Evolutionary conservation across 1,284 basidiomycete genomes (phyloP).

Genomic region (Phellopilus nigrolimitatus): DNA sequence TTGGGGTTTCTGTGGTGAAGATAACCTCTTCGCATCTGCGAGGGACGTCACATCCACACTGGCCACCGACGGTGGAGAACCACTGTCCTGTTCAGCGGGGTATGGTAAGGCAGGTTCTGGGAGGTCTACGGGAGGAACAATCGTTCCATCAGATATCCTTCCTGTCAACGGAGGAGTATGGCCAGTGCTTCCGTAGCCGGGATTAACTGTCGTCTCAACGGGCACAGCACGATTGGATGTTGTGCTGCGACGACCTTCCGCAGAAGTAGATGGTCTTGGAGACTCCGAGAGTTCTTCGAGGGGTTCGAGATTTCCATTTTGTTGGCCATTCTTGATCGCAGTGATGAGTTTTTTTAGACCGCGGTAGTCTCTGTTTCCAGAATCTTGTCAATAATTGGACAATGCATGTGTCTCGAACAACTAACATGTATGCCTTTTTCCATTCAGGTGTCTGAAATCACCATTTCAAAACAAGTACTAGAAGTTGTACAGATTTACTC

Average conservation of each 20-base stretch:
- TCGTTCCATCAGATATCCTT: background rate
- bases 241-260: conserved; percentile 2
- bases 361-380: conserved; percentile 56
- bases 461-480: background rate
- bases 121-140: conserved; percentile 6
- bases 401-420: conserved; percentile 12
- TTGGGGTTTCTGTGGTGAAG: background rate
- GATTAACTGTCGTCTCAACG: background rate
- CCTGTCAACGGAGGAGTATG: conserved; percentile 10
- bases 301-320: conserved; percentile 21
- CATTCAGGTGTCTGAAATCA: conserved; percentile 65
- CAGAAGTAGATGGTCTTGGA: conserved; percentile 4
- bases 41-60: background rate
- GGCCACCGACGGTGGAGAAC: background rate
- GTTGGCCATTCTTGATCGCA: conserved; percentile 47
- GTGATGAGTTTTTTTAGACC: conserved; percentile 66
- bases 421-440: conserved; percentile 79
- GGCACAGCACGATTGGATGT: background rate
- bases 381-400: conserved; percentile 9
- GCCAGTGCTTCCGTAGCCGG: conserved; percentile 12
- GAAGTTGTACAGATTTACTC: conserved; percentile 18
- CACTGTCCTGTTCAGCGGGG: background rate
- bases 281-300: conserved; percentile 7
- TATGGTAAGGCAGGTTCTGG: conserved; percentile 4
- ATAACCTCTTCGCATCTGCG: background rate